Evolutionary conservation across 2,329 filamentous ascomycete genomes (phyloP).

Genomic region (Bipolaris bicolor): DNA sequence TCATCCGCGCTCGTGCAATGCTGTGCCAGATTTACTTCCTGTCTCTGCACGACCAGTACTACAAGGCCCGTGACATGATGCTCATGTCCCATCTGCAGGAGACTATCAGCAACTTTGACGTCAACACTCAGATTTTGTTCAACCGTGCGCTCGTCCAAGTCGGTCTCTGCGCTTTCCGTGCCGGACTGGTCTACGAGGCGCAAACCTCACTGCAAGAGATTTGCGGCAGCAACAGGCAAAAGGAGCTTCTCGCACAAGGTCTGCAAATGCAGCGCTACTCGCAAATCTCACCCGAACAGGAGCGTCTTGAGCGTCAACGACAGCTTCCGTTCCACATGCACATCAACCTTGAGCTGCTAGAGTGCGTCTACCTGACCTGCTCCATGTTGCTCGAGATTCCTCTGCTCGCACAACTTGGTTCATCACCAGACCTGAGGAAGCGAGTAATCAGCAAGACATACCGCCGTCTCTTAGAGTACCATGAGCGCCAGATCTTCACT

Average conservation of each 20-base stretch:
- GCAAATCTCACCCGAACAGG: slow-evolving; percentile 96
- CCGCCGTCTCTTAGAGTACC: slow-evolving; percentile 98
- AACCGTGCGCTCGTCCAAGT: slow-evolving; percentile 98
- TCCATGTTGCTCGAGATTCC: slow-evolving; percentile 99
- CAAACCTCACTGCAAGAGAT: slow-evolving; percentile 98
- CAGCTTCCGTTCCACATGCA: slow-evolving; percentile 99
- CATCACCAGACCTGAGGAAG: slow-evolving; percentile 95
- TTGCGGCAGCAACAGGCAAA: slow-evolving; percentile 94
- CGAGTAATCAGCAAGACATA: slow-evolving; percentile 99
- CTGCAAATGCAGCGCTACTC: slow-evolving; percentile 98
- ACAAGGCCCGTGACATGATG: slow-evolving; percentile 98
- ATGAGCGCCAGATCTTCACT: slow-evolving; percentile 98
- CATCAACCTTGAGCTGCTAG: slow-evolving; percentile 97
- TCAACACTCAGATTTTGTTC: slow-evolving; percentile 97
- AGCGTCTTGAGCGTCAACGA: slow-evolving; percentile 94
- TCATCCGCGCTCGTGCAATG: slow-evolving; percentile 95
- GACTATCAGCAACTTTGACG: slow-evolving; percentile 94
- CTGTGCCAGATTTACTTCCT: slow-evolving; percentile 99
- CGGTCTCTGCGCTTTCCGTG: slow-evolving; percentile 96
- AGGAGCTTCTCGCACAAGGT: slow-evolving; percentile 96
- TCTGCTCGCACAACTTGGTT: slow-evolving; percentile 93
- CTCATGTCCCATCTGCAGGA: slow-evolving; percentile 99
- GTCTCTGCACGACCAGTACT: slow-evolving; percentile 96
- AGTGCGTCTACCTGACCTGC: slow-evolving; percentile 98
- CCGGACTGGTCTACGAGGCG: slow-evolving; percentile 94